These are phyloP conservation scores for Annulohypoxylon bovei DNA, from an alignment of 495 filamentous ascomycete genomes.

Conservation along the genomic window DNA sequence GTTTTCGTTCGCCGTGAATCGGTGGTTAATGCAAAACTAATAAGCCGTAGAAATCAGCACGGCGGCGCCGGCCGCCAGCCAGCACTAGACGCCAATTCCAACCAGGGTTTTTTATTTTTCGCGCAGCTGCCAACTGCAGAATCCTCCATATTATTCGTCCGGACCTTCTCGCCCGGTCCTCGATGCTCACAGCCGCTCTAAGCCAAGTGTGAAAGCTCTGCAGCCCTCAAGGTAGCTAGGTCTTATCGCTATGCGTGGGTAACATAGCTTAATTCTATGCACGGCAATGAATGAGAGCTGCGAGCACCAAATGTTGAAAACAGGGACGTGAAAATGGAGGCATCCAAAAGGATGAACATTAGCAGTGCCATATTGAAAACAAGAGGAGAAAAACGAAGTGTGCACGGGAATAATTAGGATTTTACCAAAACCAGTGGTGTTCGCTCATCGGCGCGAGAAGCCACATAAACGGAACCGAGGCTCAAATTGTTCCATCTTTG, in stretches of 20 bases:
- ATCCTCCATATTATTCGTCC: conserved; percentile 17
- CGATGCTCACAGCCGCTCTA: neutral
- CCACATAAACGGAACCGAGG: neutral
- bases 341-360: neutral
- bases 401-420: conserved; percentile 4
- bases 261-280: neutral
- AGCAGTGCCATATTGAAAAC: neutral
- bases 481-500: neutral
- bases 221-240: neutral
- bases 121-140: neutral
- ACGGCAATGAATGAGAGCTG: neutral
- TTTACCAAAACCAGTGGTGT: conserved; percentile 11
- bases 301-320: neutral
- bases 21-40: neutral
- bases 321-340: neutral
- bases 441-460: neutral
- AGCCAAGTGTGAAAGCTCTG: neutral
- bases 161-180: neutral
- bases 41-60: neutral
- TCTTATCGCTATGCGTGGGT: neutral
- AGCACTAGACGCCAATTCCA: conserved; percentile 5
- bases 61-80: conserved; percentile 34
- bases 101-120: conserved; percentile 5
- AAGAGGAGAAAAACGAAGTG: conserved; percentile 3
- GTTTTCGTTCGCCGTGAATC: neutral